These are phyloP conservation scores for Botrytis fragariae DNA, from an alignment of 2,329 filamentous ascomycete genomes.

Conservation along the genomic window DNA sequence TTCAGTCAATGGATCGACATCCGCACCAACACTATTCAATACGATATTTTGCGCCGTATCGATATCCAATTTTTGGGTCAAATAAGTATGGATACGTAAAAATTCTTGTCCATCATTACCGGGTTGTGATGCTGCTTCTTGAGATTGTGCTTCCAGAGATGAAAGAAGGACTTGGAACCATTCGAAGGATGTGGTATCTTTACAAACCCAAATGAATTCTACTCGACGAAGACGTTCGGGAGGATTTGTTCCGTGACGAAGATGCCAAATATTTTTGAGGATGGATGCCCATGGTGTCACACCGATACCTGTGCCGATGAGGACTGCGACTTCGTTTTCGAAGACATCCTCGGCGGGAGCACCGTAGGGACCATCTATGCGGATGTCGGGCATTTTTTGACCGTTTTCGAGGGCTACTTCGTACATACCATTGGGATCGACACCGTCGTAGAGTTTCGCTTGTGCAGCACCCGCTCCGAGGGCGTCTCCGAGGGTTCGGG, in stretches of 20 bases:
- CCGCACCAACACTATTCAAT: constrained; percentile 86
- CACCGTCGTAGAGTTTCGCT: constrained; percentile 81
- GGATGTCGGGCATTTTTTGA: constrained; percentile 83
- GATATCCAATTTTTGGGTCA: constrained; percentile 87
- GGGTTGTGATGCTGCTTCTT: constrained; percentile 63
- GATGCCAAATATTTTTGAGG: constrained; percentile 97
- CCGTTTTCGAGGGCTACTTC: constrained; percentile 93
- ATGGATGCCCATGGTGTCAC: constrained; percentile 86
- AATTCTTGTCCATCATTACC: constrained; percentile 75
- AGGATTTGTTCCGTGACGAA: constrained; percentile 85
- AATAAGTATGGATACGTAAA: constrained; percentile 95
- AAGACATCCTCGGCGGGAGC: constrained; percentile 98
- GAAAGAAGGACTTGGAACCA: constrained; percentile 97
- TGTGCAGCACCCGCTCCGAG: constrained; percentile 89
- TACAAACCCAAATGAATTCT: constrained; percentile 99
- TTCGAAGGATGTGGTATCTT: constrained; percentile 91
- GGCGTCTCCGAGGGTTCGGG: constrained; percentile 85
- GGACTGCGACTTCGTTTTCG: constrained; percentile 82
- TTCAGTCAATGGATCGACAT: constrained; percentile 88
- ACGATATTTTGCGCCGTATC: constrained; percentile 97
- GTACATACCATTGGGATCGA: constrained; percentile 96
- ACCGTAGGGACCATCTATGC: constrained; percentile 93
- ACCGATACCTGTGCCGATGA: constrained; percentile 83
- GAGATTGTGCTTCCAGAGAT: constrained; percentile 83
- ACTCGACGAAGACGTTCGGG: constrained; percentile 87